A percentile compares a stretch with the other conserved stretches of the same genome.
Conservation (phyloP, 1,139 yeast species). For the Taphrina communis region DNA sequence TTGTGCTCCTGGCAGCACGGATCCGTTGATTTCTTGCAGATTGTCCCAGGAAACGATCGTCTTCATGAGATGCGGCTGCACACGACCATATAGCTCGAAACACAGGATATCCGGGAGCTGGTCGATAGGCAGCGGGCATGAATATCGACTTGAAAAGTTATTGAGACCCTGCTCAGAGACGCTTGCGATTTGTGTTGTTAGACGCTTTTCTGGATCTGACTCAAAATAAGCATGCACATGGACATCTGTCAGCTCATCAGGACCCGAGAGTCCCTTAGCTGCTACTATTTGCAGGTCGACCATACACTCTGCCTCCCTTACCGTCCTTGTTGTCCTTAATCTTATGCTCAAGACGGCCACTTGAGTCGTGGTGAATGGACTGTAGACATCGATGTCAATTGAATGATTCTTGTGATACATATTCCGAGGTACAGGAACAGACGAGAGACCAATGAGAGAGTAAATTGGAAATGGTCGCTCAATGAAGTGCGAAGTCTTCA, state of each 20-base stretch:
- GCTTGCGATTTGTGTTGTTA: slow-evolving; percentile 16
- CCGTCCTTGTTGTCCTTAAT: slow-evolving; percentile 40
- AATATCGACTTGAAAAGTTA: slow-evolving; percentile 33
- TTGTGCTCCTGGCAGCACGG: background rate
- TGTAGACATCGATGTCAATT: slow-evolving; percentile 44
- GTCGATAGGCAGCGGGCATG: slow-evolving; percentile 17
- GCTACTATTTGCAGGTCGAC: slow-evolving; percentile 42
- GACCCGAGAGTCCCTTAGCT: slow-evolving; percentile 20
- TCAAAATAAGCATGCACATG: slow-evolving; percentile 32
- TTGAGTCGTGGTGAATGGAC: slow-evolving; percentile 41
- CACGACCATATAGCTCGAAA: slow-evolving; percentile 46
- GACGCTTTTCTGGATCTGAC: slow-evolving; percentile 22
- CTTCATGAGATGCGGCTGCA: slow-evolving; percentile 47
- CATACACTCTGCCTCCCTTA: slow-evolving; percentile 30
- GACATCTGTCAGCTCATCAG: slow-evolving; percentile 43
- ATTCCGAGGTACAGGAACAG: slow-evolving; percentile 30
- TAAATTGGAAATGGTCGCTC: slow-evolving; percentile 8
- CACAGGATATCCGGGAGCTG: slow-evolving; percentile 30
- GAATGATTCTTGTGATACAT: background rate
- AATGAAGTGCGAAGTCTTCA: slow-evolving; percentile 38
- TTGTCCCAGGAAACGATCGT: slow-evolving; percentile 51
- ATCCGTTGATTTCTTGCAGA: slow-evolving; percentile 48
- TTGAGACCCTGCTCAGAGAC: background rate
- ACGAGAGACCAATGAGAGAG: slow-evolving; percentile 33
- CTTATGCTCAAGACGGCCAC: slow-evolving; percentile 36